These are phyloP conservation scores for Pseudoturritis turrita DNA, from an alignment of 345 rosid genomes.

Conservation along the genomic window DNA sequence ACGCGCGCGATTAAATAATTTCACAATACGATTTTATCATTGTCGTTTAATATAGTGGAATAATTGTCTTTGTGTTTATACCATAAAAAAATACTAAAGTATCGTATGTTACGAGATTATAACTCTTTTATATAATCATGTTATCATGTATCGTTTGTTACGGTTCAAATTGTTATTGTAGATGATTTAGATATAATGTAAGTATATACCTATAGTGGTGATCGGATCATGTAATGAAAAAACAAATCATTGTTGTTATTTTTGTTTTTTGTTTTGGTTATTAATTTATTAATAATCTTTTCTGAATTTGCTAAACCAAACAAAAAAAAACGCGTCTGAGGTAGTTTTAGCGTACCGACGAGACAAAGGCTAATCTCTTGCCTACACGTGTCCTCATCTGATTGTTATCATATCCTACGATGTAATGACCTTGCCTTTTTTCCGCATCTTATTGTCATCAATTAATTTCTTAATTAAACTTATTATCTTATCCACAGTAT, in stretches of 20 bases:
- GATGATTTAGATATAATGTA: neutral
- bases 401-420: neutral
- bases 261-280: neutral
- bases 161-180: neutral
- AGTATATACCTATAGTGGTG: neutral
- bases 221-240: neutral
- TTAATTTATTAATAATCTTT: neutral
- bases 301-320: neutral
- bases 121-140: neutral
- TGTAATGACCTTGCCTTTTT: neutral
- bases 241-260: neutral
- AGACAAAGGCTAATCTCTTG: neutral
- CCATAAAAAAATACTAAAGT: neutral
- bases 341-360: constrained; percentile 16
- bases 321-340: constrained; percentile 23
- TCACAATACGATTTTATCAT: neutral
- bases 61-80: constrained; percentile 2
- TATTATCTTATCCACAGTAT: neutral
- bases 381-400: constrained; percentile 1
- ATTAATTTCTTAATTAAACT: neutral
- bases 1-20: neutral
- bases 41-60: neutral
- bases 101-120: neutral
- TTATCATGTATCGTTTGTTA: neutral
- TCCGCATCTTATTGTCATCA: neutral